These are phyloP conservation scores for Monosporascus cannonballus DNA, from an alignment of 2,329 filamentous ascomycete genomes.

Conservation along the genomic window DNA sequence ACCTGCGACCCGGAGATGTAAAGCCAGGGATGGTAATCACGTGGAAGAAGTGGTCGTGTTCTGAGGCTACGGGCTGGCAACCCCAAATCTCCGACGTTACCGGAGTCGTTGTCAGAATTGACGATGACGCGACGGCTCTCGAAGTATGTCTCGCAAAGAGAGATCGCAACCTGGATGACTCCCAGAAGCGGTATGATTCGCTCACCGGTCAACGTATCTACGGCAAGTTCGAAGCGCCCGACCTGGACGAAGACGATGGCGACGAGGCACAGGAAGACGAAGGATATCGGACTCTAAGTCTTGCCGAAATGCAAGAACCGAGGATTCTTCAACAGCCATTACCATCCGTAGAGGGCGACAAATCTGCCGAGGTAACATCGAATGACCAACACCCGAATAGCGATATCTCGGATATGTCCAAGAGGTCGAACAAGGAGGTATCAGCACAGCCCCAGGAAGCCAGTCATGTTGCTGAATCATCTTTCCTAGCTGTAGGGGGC, in stretches of 20 bases:
- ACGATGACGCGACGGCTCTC: conserved; percentile 45
- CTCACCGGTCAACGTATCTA: conserved; percentile 68
- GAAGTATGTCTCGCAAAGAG: conserved; percentile 62
- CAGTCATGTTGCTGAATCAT: neutral
- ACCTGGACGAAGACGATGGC: conserved; percentile 54
- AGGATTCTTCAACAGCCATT: conserved; percentile 52
- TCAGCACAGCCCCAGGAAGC: neutral
- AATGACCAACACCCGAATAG: neutral
- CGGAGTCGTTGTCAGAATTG: conserved; percentile 54
- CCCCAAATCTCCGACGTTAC: conserved; percentile 60
- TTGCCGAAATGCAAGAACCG: conserved; percentile 61
- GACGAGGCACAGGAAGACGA: conserved; percentile 46
- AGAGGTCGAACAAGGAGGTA: neutral
- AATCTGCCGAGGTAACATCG: neutral
- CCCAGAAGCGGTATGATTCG: conserved; percentile 56
- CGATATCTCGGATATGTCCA: neutral
- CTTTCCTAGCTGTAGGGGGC: neutral
- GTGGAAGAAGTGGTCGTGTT: conserved; percentile 60
- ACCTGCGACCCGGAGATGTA: conserved; percentile 41
- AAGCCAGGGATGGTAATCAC: conserved; percentile 58
- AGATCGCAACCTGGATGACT: conserved; percentile 52
- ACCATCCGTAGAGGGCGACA: conserved; percentile 3
- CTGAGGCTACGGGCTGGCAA: conserved; percentile 58
- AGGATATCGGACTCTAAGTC: conserved; percentile 53
- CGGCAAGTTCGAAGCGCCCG: conserved; percentile 70